A percentile compares a stretch with the other conserved stretches of the same genome.
Evolutionary conservation across 75 land plant species (phyloP).

Genomic region (Pinus taeda): DNA sequence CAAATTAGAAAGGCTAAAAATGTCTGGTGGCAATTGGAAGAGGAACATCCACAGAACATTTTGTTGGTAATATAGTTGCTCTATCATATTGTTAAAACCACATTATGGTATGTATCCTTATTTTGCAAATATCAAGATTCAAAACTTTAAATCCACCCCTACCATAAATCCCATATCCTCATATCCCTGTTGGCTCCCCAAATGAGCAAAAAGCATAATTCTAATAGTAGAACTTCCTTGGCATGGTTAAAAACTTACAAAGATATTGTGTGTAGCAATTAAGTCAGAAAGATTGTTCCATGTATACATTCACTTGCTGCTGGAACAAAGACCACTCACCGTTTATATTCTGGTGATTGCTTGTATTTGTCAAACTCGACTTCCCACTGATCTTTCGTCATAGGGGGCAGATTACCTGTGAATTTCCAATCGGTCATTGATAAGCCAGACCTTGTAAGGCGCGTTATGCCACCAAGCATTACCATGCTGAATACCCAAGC

Average conservation of each 20-base stretch:
- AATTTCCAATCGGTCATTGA: conserved; percentile 99
- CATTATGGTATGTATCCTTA: not conserved
- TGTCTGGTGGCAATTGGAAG: not conserved
- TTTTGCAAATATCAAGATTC: not conserved
- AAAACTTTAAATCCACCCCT: not conserved
- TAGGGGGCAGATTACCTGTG: conserved; percentile 82
- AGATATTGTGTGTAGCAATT: not conserved
- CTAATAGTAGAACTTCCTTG: not conserved
- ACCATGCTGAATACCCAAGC: conserved; percentile 98
- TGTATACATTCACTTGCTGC: not conserved
- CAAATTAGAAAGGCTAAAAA: not conserved
- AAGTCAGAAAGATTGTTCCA: not conserved
- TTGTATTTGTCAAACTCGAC: conserved; percentile 90
- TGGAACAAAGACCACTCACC: conserved; percentile 30
- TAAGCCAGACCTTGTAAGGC: conserved; percentile 92
- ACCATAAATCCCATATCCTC: not conserved
- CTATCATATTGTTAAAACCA: not conserved
- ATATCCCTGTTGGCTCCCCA: not conserved
- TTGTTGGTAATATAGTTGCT: too few relatives aligned
- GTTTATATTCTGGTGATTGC: conserved; percentile 88
- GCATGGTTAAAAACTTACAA: not conserved
- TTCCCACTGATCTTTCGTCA: conserved; percentile 73
- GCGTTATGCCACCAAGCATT: conserved; percentile 88
- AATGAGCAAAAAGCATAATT: not conserved
- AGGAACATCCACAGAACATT: not conserved